Base-by-base conservation (phyloP, 2,329 filamentous ascomycete genomes). In the Meredithiella fracta region DNA sequence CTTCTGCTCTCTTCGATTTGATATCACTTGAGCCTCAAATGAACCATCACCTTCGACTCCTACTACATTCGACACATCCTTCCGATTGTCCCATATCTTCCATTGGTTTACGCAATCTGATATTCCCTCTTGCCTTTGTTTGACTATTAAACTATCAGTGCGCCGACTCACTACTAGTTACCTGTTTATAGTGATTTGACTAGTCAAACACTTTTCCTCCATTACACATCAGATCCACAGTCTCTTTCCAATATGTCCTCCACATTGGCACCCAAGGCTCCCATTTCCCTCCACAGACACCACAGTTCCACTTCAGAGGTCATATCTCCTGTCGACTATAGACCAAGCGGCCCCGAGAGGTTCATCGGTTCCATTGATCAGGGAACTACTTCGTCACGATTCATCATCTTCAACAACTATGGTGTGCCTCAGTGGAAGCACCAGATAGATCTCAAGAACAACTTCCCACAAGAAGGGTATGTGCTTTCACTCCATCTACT, bases 331-430 rank as follows among this genome's bases (percentile, higher is more conserved):
- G 11, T 20, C 7, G 17, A 7, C 40, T 17, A 17, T 8, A 15
- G 40, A 20, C 17, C 40, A 44, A 17, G 11, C 2, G 40, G 40
- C 11, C 40, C 40, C n/a, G 40, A 44, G 40, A 49, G 44, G 14
- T 94, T 86, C 64, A 83, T 94, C 59, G 89, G 88, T 59, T 86
- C 85, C 62, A 90, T 95, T 66, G 89, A 95, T 66, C 87, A 94
- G 65, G 89, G 89, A 58, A 95, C 89, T 11, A 95, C 89, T 31
- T 91, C 85, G 58, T 86, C 88, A 34, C 79, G 89, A 38, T 95
- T 95, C 69, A 78, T 95, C 62, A 90, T 96, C 65, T 95, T 95
- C 71, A 82, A 94, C 68, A 80, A 80, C 61, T 71, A 78, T 44
- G 88, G 89, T 56, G 80, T 85, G 58, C 85, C 86, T 3, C 78